phyloP scores from a whole-genome alignment of 345 rosid species.

The Trapa incisa region DNA sequence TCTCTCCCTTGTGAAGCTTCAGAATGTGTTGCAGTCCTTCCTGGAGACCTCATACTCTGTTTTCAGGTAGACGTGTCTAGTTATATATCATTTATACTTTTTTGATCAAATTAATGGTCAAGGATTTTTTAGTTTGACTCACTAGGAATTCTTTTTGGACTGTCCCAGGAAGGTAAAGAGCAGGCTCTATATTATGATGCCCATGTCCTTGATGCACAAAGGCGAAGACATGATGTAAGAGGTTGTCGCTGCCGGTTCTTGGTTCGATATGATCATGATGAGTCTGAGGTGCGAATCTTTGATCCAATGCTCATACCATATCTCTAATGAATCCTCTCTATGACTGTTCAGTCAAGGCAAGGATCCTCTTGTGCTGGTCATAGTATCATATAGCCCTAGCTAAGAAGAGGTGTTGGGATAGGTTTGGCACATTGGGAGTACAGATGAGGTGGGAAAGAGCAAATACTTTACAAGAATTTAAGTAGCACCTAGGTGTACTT shows the following conservation, averaged over 20 bases:
- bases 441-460: too few species aligned
- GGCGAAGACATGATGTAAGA: slow-evolving; percentile 92
- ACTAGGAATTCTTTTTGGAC: not conserved
- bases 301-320: too few species aligned
- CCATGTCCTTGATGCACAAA: slow-evolving; percentile 90
- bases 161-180: slow-evolving; percentile 85
- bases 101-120: not conserved
- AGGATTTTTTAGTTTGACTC: not conserved
- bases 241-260: slow-evolving; percentile 97
- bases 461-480: too few species aligned
- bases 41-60: slow-evolving; percentile 92
- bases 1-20: slow-evolving; percentile 98
- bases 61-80: slow-evolving; percentile 60
- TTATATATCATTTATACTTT: not conserved
- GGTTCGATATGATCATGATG: slow-evolving; percentile 96
- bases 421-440: too few species aligned
- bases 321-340: too few species aligned
- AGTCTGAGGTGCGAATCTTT: slow-evolving; percentile 52
- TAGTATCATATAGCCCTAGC: too few species aligned
- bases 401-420: too few species aligned
- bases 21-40: slow-evolving; percentile 95
- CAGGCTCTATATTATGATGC: slow-evolving; percentile 98
- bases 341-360: too few species aligned
- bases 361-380: not conserved
- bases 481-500: too few species aligned